A percentile compares a stretch with the other conserved stretches of the same genome.
Conservation (phyloP, 2,329 filamentous ascomycete genomes). For the Simplicillium aogashimaense region DNA sequence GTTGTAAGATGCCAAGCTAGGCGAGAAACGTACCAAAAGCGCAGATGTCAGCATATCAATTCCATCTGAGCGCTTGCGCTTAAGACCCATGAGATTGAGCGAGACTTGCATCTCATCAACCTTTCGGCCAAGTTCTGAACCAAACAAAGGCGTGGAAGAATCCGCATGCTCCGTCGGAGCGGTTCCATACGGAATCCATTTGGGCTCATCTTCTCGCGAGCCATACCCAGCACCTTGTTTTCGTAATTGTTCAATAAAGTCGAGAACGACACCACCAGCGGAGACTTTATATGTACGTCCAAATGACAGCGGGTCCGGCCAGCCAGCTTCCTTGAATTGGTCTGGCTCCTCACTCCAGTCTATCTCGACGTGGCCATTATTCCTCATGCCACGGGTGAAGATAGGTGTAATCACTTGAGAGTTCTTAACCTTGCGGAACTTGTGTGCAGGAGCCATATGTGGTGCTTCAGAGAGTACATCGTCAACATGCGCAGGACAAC, state of each 20-base stretch:
- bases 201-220: slow-evolving; percentile 17
- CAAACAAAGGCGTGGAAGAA: slow-evolving; percentile 10
- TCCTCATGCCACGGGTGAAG: slow-evolving; percentile 54
- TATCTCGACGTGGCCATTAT: slow-evolving; percentile 64
- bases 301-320: slow-evolving; percentile 49
- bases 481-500: slow-evolving; percentile 79
- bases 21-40: slow-evolving; percentile 46
- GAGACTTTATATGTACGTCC: slow-evolving; percentile 57
- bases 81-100: slow-evolving; percentile 51
- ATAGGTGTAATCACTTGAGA: slow-evolving; percentile 39
- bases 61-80: slow-evolving; percentile 36
- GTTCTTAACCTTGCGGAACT: slow-evolving; percentile 50
- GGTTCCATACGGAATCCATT: slow-evolving; percentile 17
- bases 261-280: slow-evolving; percentile 54
- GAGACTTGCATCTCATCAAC: slow-evolving; percentile 57
- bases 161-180: slow-evolving; percentile 9
- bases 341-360: slow-evolving; percentile 49
- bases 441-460: slow-evolving; percentile 48
- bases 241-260: slow-evolving; percentile 56
- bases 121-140: slow-evolving; percentile 30
- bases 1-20: not conserved
- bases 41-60: slow-evolving; percentile 46
- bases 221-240: slow-evolving; percentile 28
- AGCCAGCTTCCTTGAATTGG: slow-evolving; percentile 42
- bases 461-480: slow-evolving; percentile 57